Base-by-base conservation (phyloP, 495 filamentous ascomycete species). In the Talaromyces ruber region DNA sequence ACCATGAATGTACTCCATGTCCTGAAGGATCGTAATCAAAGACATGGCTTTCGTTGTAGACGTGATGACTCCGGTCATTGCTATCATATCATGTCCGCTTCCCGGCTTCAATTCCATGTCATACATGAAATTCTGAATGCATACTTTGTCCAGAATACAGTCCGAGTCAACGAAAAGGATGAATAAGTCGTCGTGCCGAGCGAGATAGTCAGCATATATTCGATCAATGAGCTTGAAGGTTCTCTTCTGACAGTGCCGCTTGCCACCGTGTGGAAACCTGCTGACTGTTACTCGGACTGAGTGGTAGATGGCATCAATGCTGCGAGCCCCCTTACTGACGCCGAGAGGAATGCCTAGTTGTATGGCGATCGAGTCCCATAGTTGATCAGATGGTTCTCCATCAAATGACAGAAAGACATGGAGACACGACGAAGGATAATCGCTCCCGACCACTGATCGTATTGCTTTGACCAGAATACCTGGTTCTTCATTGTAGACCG, bases 71-170 rank as follows among this genome's bases (percentile, higher is more conserved):
- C 94, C 94, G 3, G 94, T 98, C 94, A 98, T 98, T 37, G 94
- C 94, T 64, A 98, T 77, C 93, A 97, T 97, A 71, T 92, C 92
- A 64, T 88, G 84, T 68, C 90, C 86, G 76, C 92, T 96, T 25
- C 93, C 92, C 3, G 94, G 93, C 74, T 94, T 97, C 26, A 98
- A 79, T 72, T 98, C 93, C 94, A 98, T 98, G 69, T 97, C 94
- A 71, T 95, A 98, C 76, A 98, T 91, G 71, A 98, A 97, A 66
- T 98, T 98, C 72, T 97, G 93, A 64, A 98, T 83, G 72, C 94
- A 98, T 26, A 93, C 83, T 60, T 85, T 84, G 76, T 98, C 93
- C 43, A 98, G 78, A 66, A 98, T 96, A 76, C 94, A 98, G 74
- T 98, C 94, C 3, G 93, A 97, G 74, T 98, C 94, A 72, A 98